Conservation (phyloP, 305 asterid genomes). For the Salvia sclarea region DNA sequence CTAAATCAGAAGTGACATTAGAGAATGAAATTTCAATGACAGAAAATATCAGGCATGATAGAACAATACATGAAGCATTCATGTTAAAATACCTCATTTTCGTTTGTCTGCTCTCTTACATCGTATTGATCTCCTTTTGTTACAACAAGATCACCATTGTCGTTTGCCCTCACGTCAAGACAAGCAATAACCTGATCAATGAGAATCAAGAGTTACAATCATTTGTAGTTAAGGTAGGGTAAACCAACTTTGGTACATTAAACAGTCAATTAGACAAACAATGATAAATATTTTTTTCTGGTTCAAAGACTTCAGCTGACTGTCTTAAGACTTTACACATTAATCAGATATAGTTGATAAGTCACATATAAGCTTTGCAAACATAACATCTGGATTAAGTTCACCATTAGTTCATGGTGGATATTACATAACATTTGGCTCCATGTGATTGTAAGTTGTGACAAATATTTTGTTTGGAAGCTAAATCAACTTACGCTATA, state of each 20-base stretch:
- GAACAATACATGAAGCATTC: constrained; percentile 11
- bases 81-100: constrained; percentile 63
- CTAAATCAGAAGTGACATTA: neutral
- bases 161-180: constrained; percentile 96
- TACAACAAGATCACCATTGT: constrained; percentile 88
- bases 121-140: constrained; percentile 99
- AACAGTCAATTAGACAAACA: neutral
- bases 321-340: constrained; percentile 11
- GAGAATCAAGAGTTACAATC: neutral
- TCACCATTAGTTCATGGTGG: too few species aligned
- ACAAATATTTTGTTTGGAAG: too few species aligned
- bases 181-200: constrained; percentile 86
- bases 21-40: neutral
- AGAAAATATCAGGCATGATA: neutral
- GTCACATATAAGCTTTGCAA: neutral
- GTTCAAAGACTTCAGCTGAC: neutral
- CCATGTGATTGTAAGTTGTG: too few species aligned
- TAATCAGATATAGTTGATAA: neutral
- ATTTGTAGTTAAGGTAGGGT: constrained; percentile 1
- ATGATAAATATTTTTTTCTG: neutral
- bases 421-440: too few species aligned
- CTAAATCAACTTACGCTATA: too few species aligned
- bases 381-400: neutral
- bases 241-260: constrained; percentile 6
- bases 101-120: constrained; percentile 75